Evolutionary conservation across 495 filamentous ascomycete species (phyloP).

Genomic region (Talaromyces ruber): DNA sequence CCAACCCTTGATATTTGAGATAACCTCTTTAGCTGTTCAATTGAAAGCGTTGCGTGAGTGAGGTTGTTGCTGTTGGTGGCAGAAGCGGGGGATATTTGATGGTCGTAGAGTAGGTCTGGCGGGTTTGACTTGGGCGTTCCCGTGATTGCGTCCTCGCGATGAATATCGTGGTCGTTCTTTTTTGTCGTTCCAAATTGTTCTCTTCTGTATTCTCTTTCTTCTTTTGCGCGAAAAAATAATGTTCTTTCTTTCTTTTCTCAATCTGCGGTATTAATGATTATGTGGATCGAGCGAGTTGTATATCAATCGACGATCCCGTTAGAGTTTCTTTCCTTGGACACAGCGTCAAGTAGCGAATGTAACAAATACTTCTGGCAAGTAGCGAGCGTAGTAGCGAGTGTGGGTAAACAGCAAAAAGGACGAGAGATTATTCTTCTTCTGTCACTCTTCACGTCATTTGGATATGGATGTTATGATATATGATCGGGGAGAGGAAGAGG

Average conservation of each 20-base stretch:
- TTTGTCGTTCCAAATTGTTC: background rate
- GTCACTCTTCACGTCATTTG: conserved; percentile 10
- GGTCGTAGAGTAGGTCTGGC: background rate
- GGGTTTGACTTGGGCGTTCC: background rate
- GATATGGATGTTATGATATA: conserved; percentile 9
- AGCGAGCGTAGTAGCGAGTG: conserved; percentile 41
- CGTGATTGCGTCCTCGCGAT: background rate
- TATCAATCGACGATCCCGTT: conserved; percentile 1
- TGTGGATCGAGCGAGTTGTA: background rate
- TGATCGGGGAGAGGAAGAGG: conserved; percentile 13
- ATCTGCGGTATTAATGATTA: conserved; percentile 1
- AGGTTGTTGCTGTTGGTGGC: background rate
- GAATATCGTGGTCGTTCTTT: background rate
- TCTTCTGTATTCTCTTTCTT: conserved; percentile 8
- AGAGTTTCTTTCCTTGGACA: background rate
- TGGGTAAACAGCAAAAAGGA: conserved; percentile 22
- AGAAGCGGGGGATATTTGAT: background rate
- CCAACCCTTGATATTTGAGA: conserved; percentile 3
- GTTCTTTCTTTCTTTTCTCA: conserved; percentile 7
- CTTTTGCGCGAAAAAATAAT: conserved; percentile 1
- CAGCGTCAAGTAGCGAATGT: conserved; percentile 35
- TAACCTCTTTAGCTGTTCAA: background rate
- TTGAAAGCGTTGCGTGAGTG: background rate
- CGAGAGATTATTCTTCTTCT: background rate
- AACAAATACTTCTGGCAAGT: conserved; percentile 28